Conservation (phyloP, 2,329 filamentous ascomycete genomes). For the Arachnomyces sp. region DNA sequence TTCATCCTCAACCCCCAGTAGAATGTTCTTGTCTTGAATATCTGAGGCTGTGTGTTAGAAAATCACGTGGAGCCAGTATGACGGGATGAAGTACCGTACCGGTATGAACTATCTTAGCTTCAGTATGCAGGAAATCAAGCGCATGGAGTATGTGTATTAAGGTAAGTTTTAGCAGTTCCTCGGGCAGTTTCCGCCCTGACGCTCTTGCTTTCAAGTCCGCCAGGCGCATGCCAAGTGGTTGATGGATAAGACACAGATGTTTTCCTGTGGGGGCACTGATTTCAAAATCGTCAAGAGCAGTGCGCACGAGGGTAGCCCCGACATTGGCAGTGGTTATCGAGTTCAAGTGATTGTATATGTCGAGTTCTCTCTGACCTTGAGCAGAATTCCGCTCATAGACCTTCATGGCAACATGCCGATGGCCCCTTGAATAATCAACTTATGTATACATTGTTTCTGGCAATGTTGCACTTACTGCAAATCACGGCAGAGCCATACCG, state of each 20-base stretch:
- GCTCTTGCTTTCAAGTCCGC: constrained; percentile 10
- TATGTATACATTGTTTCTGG: neutral
- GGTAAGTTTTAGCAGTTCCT: constrained; percentile 15
- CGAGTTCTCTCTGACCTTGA: constrained; percentile 10
- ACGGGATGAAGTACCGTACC: constrained; percentile 13
- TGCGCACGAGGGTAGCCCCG: constrained; percentile 13
- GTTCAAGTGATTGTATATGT: constrained; percentile 15
- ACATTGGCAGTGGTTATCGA: constrained; percentile 12
- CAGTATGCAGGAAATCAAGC: constrained; percentile 21
- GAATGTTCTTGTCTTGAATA: constrained; percentile 22
- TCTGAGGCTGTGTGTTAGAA: constrained; percentile 12
- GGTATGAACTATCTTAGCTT: constrained; percentile 19
- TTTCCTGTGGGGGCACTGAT: constrained; percentile 8
- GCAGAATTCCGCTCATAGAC: constrained; percentile 4
- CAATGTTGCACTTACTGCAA: neutral
- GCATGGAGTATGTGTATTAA: constrained; percentile 18
- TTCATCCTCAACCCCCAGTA: constrained; percentile 19
- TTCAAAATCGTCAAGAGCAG: constrained; percentile 17
- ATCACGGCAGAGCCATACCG: constrained; percentile 4
- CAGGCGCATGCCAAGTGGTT: constrained; percentile 18
- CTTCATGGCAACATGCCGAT: neutral
- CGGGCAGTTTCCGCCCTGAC: constrained; percentile 10
- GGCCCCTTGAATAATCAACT: neutral
- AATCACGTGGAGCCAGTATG: neutral
- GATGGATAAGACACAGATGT: constrained; percentile 19